Conservation (phyloP, 2,329 filamentous ascomycete species). For the Aspergillus awamori region DNA sequence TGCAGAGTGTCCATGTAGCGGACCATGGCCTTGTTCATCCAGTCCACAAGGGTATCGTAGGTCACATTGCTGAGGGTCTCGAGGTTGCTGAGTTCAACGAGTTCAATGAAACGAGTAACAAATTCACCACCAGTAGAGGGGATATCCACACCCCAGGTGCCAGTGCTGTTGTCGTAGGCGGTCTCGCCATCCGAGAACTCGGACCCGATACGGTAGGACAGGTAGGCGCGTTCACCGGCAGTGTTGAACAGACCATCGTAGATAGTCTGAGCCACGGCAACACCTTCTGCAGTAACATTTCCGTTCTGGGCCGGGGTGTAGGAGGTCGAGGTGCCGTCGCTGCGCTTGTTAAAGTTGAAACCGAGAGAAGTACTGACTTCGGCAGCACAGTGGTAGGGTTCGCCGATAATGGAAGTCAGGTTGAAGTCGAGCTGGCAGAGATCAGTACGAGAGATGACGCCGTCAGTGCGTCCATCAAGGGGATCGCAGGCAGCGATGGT, state of each 20-base stretch:
- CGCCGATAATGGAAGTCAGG: slow-evolving; percentile 49
- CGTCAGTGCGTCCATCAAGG: slow-evolving; percentile 58
- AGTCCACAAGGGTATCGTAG: slow-evolving; percentile 58
- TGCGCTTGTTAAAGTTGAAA: slow-evolving; percentile 29
- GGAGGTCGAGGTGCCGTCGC: slow-evolving; percentile 21
- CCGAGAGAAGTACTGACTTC: slow-evolving; percentile 27
- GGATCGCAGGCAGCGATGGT: slow-evolving; percentile 59
- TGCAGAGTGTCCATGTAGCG: slow-evolving; percentile 56
- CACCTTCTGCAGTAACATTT: slow-evolving; percentile 30
- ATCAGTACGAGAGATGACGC: slow-evolving; percentile 55
- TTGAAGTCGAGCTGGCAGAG: slow-evolving; percentile 53
- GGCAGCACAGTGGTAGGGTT: slow-evolving; percentile 49
- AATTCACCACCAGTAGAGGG: slow-evolving; percentile 44
- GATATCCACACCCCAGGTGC: slow-evolving; percentile 34
- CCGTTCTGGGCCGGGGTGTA: slow-evolving; percentile 36
- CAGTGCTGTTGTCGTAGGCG: slow-evolving; percentile 28
- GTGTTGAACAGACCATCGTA: slow-evolving; percentile 45
- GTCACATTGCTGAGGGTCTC: slow-evolving; percentile 51
- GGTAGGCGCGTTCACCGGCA: slow-evolving; percentile 45
- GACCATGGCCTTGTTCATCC: slow-evolving; percentile 55
- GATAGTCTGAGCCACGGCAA: slow-evolving; percentile 40
- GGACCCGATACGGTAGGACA: slow-evolving; percentile 35
- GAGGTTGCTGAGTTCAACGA: slow-evolving; percentile 40
- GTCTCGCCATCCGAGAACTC: slow-evolving; percentile 31
- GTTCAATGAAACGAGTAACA: slow-evolving; percentile 32